phyloP scores from a whole-genome alignment of 1,284 basidiomycete species.

The Takashimella tepidaria region DNA sequence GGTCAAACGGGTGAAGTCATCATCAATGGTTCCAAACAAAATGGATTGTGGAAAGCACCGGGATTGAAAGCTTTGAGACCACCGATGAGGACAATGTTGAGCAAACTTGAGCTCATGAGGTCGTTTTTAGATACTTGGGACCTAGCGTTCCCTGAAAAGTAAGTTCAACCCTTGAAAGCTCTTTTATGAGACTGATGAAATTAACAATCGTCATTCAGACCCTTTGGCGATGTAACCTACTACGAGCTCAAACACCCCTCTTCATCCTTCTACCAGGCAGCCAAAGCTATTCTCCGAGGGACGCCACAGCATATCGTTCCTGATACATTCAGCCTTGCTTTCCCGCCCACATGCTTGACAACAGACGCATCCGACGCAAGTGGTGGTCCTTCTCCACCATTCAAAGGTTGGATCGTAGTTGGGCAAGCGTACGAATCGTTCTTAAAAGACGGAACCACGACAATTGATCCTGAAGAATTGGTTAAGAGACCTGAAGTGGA shows the following conservation, averaged over 20 bases:
- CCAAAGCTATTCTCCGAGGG: slow-evolving; percentile 53
- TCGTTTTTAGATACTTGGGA: slow-evolving; percentile 40
- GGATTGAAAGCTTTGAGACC: slow-evolving; percentile 22
- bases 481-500: not conserved
- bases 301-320: slow-evolving; percentile 21
- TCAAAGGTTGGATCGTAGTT: slow-evolving; percentile 60
- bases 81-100: slow-evolving; percentile 24
- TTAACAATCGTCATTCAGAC: not conserved
- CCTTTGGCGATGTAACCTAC: slow-evolving; percentile 36
- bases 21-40: slow-evolving; percentile 13
- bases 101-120: slow-evolving; percentile 49
- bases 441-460: slow-evolving; percentile 16
- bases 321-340: slow-evolving; percentile 4
- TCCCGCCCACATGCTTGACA: not conserved
- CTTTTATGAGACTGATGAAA: not conserved
- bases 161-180: not conserved
- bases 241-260: slow-evolving; percentile 45
- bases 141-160: not conserved
- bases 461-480: not conserved
- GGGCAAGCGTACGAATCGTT: slow-evolving; percentile 57
- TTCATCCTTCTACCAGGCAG: slow-evolving; percentile 49
- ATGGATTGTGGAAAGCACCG: slow-evolving; percentile 31
- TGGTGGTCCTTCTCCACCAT: slow-evolving; percentile 42
- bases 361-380: not conserved
- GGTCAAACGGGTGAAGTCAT: slow-evolving; percentile 60